phyloP scores from a whole-genome alignment of 1,284 basidiomycete genomes.

The Rhodotorula sp. region DNA sequence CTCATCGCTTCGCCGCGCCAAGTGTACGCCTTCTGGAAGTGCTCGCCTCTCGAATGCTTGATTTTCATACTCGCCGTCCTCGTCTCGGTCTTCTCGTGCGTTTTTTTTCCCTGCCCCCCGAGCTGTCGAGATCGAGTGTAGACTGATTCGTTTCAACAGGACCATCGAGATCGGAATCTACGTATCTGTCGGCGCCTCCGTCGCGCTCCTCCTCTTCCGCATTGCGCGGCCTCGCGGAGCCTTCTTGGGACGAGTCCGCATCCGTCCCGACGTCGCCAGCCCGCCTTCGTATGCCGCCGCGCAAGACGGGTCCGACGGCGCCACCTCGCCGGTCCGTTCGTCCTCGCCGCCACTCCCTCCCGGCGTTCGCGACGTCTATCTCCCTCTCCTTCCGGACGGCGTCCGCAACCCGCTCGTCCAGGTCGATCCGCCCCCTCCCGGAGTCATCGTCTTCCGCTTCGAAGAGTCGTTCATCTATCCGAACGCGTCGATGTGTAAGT shows the following conservation, averaged over 20 bases:
- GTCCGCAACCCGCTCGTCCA: slow-evolving; percentile 71
- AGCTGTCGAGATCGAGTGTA: neutral
- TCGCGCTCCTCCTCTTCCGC: slow-evolving; percentile 79
- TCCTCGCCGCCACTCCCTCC: slow-evolving; percentile 18
- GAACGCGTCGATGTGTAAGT: slow-evolving; percentile 67
- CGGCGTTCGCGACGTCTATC: slow-evolving; percentile 68
- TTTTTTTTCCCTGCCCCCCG: neutral
- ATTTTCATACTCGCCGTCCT: slow-evolving; percentile 91
- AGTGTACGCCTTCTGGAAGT: slow-evolving; percentile 88
- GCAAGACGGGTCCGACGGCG: slow-evolving; percentile 1
- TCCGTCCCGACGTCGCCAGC: slow-evolving; percentile 52
- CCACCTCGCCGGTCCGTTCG: neutral
- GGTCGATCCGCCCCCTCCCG: slow-evolving; percentile 76
- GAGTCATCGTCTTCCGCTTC: slow-evolving; percentile 88
- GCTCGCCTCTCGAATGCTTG: slow-evolving; percentile 87
- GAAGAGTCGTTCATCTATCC: slow-evolving; percentile 94
- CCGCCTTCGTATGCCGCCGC: neutral
- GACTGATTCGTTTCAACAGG: neutral
- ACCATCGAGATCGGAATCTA: slow-evolving; percentile 84
- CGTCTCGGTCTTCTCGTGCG: slow-evolving; percentile 59
- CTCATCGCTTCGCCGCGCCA: slow-evolving; percentile 84
- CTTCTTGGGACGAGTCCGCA: slow-evolving; percentile 78
- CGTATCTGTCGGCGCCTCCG: slow-evolving; percentile 70
- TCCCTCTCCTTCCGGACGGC: slow-evolving; percentile 65
- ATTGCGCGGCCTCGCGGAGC: slow-evolving; percentile 85